phyloP scores from a whole-genome alignment of 805 yeast species.

The Cephaloascus fragrans region DNA sequence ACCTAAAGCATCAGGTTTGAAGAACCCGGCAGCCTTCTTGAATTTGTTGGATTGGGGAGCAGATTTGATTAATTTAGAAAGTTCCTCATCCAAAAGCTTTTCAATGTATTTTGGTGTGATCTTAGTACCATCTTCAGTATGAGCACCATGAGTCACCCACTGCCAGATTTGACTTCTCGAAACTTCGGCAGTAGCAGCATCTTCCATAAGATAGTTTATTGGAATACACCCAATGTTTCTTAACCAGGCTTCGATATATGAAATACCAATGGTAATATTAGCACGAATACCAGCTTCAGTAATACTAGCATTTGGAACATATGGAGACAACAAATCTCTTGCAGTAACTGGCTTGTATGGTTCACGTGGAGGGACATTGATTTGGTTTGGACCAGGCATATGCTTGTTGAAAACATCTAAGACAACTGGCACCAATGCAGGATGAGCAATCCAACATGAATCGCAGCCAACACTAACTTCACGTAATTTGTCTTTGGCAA shows the following conservation, averaged over 20 bases:
- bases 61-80: slow-evolving; percentile 33
- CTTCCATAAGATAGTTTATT: slow-evolving; percentile 79
- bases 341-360: slow-evolving; percentile 49
- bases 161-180: slow-evolving; percentile 76
- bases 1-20: slow-evolving; percentile 65
- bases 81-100: slow-evolving; percentile 52
- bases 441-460: slow-evolving; percentile 88
- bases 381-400: slow-evolving; percentile 80
- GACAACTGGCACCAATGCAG: slow-evolving; percentile 69
- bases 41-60: slow-evolving; percentile 58
- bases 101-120: slow-evolving; percentile 54
- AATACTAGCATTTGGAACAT: slow-evolving; percentile 50
- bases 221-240: slow-evolving; percentile 82
- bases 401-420: slow-evolving; percentile 61
- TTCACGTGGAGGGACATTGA: slow-evolving; percentile 38
- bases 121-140: slow-evolving; percentile 44
- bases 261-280: slow-evolving; percentile 66
- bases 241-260: slow-evolving; percentile 81
- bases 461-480: slow-evolving; percentile 77
- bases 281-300: slow-evolving; percentile 64
- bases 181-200: slow-evolving; percentile 86
- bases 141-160: slow-evolving; percentile 70
- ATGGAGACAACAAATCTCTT: slow-evolving; percentile 52
- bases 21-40: slow-evolving; percentile 57
- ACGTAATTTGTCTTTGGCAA: slow-evolving; percentile 63